phyloP scores from a whole-genome alignment of 2,329 filamentous ascomycete species.

The Cladophialophora immunda region DNA sequence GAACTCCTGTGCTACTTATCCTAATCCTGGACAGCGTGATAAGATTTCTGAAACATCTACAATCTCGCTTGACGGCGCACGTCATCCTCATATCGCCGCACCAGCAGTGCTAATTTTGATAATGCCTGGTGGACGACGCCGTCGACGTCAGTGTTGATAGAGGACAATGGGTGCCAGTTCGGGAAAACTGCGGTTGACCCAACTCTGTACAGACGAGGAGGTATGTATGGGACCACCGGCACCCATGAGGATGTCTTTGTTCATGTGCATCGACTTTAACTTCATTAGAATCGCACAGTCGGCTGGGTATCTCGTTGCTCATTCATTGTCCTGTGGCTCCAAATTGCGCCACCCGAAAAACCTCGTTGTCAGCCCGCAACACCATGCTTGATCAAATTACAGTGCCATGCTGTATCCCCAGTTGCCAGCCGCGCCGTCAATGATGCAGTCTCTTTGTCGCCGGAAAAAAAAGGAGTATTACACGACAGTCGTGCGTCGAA shows the following conservation, averaged over 20 bases:
- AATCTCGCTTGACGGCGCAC: slow-evolving; percentile 9
- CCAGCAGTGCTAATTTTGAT: slow-evolving; percentile 5
- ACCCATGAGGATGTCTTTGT: background rate
- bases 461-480: slow-evolving; percentile 25
- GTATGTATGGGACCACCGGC: too few relatives aligned
- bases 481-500: slow-evolving; percentile 47
- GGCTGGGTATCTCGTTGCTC: slow-evolving; percentile 33
- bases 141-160: background rate
- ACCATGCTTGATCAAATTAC: slow-evolving; percentile 26
- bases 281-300: slow-evolving; percentile 18
- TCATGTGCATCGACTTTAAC: background rate
- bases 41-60: background rate
- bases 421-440: slow-evolving; percentile 10
- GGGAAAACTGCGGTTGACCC: background rate
- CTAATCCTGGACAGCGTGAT: background rate
- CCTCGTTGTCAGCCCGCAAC: slow-evolving; percentile 22
- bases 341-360: background rate
- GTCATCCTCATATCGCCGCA: slow-evolving; percentile 2
- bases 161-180: background rate
- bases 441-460: slow-evolving; percentile 12
- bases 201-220: too few relatives aligned
- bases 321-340: slow-evolving; percentile 25
- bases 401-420: slow-evolving; percentile 10
- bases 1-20: slow-evolving; percentile 6
- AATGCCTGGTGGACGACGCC: background rate